Percentiles rank a stretch among this genome's conserved stretches.
Evolutionary conservation across 345 rosid species (phyloP).

Genomic region (Bruguiera gymnorhiza): DNA sequence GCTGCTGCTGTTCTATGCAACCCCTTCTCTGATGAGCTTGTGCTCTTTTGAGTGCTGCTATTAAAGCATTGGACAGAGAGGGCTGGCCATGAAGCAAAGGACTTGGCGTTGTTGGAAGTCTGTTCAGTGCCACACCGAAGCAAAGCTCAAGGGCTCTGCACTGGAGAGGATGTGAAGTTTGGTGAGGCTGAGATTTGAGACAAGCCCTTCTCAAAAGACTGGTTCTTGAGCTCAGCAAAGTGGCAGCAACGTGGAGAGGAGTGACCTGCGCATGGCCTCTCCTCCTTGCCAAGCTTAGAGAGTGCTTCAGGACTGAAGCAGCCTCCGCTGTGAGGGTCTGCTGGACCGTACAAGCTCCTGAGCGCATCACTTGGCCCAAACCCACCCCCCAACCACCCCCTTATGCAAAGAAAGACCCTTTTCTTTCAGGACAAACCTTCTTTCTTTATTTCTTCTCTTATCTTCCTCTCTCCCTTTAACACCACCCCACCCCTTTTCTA

Average conservation of each 20-base stretch:
- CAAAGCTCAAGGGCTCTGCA: conserved; percentile 60
- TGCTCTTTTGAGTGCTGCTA: conserved; percentile 54
- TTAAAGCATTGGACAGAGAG: conserved; percentile 49
- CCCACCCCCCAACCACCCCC: conserved; percentile 54
- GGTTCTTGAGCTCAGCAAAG: conserved; percentile 42
- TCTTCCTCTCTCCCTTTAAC: conserved; percentile 7
- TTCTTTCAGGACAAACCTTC: conserved; percentile 11
- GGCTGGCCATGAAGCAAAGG: conserved; percentile 45
- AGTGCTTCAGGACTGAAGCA: conserved; percentile 93
- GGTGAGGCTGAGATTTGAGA: conserved; percentile 44
- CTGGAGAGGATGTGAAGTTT: conserved; percentile 42
- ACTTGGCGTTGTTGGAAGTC: conserved; percentile 47
- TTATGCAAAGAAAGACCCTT: background rate
- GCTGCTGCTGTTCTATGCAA: conserved; percentile 47
- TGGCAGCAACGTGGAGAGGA: conserved; percentile 66
- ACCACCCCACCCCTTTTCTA: conserved; percentile 19
- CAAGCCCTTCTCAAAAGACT: conserved; percentile 49
- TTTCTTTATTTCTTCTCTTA: conserved; percentile 12
- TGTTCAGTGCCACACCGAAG: conserved; percentile 52
- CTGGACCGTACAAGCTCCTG: conserved; percentile 87
- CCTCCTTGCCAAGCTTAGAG: conserved; percentile 78
- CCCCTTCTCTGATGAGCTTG: conserved; percentile 54
- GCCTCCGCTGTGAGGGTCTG: conserved; percentile 98
- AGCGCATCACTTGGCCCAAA: conserved; percentile 75
- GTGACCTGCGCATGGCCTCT: conserved; percentile 96